phyloP scores from a whole-genome alignment of 169 alveolate species.

The Toxoplasma gondii region DNA sequence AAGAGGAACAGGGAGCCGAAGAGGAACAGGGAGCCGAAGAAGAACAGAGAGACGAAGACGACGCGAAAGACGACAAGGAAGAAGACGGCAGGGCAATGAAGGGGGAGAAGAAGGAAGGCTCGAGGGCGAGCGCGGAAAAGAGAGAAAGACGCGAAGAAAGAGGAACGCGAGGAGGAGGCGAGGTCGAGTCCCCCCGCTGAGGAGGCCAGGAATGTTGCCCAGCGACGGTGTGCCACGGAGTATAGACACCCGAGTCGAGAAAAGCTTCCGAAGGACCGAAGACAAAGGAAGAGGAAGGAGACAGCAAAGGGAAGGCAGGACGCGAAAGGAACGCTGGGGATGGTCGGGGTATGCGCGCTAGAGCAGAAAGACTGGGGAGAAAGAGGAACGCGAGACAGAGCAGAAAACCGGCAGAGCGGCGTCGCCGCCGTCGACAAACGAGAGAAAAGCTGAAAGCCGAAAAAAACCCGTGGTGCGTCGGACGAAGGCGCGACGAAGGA shows the following conservation, averaged over 20 bases:
- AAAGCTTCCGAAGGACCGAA: not conserved
- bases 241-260: not conserved
- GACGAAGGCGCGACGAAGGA: not conserved
- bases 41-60: not conserved
- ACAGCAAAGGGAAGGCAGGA: not conserved
- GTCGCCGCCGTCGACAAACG: not conserved
- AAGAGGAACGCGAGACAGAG: not conserved
- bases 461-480: too few species aligned
- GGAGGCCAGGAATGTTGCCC: not conserved
- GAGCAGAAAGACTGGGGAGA: not conserved
- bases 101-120: not conserved
- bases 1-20: not conserved
- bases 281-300: slow-evolving; percentile 2
- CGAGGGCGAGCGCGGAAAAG: not conserved
- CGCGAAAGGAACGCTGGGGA: not conserved
- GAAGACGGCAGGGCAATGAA: not conserved
- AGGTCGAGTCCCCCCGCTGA: not conserved
- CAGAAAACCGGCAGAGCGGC: not conserved
- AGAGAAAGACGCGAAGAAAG: not conserved
- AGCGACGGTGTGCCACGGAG: not conserved
- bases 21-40: not conserved
- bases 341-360: too few species aligned
- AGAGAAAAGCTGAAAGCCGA: not conserved
- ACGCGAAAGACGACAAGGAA: not conserved
- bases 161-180: not conserved